Conservation (phyloP, 345 rosid species). For the Boechera divaricarpa region DNA sequence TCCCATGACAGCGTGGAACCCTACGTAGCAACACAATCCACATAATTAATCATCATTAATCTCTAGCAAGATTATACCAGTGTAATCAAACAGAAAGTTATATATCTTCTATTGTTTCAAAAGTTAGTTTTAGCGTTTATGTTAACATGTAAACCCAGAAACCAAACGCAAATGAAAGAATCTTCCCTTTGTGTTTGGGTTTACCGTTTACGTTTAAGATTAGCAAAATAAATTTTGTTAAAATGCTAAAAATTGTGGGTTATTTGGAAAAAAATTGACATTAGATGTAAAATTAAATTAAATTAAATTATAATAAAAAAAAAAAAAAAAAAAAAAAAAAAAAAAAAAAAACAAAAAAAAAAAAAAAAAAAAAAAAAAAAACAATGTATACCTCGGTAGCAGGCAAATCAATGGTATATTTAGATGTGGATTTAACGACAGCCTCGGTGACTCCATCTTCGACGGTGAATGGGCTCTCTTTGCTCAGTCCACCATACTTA, state of each 20-base stretch:
- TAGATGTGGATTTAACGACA: constrained; percentile 40
- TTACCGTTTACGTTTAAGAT: not conserved
- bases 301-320: not conserved
- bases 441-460: constrained; percentile 45
- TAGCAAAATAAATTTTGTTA: not conserved
- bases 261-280: not conserved
- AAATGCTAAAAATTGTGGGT: not conserved
- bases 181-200: not conserved
- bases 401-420: constrained; percentile 46
- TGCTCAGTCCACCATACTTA: constrained; percentile 50
- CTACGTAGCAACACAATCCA: constrained; percentile 47
- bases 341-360: not conserved
- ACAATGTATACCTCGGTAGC: constrained; percentile 43
- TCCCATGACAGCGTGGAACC: constrained; percentile 65
- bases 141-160: not conserved
- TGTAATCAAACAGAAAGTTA: not conserved
- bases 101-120: not conserved
- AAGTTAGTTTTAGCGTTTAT: not conserved
- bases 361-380: not conserved
- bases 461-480: constrained; percentile 39
- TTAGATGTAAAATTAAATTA: not conserved
- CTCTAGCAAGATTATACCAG: constrained; percentile 23
- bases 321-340: not conserved
- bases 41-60: not conserved
- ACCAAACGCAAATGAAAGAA: not conserved